Percentiles rank a stretch among this genome's conserved stretches.
phyloP scores from a whole-genome alignment of 2,329 filamentous ascomycete species.

The Talaromyces funiculosus region DNA sequence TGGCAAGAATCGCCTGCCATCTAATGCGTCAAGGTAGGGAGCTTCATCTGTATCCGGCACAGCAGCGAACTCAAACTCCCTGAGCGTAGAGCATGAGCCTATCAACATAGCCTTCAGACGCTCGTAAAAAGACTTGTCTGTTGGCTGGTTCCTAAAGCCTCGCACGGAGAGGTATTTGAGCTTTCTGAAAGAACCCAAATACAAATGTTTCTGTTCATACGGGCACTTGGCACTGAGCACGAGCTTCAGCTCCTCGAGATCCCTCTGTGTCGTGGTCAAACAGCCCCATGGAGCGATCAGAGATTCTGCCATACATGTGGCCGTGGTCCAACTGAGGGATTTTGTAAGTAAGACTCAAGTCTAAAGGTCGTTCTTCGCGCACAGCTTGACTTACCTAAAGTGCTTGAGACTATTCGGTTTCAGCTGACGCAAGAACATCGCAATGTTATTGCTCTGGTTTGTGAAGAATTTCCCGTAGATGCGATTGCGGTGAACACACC shows the following conservation, averaged over 20 bases:
- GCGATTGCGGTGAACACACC: background rate
- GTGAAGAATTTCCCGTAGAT: background rate
- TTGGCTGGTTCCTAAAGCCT: background rate
- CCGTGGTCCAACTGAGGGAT: background rate
- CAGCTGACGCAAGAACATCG: background rate
- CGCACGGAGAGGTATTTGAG: slow-evolving; percentile 4
- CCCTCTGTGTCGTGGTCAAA: background rate
- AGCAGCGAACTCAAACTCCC: background rate
- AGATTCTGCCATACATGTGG: background rate
- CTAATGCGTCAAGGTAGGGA: background rate
- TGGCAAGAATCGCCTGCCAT: background rate
- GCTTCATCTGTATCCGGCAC: background rate
- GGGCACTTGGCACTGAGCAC: background rate
- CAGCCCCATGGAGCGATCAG: background rate
- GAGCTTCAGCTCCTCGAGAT: slow-evolving; percentile 4
- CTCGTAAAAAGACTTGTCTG: background rate
- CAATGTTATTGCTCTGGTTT: background rate
- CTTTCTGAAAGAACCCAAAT: background rate
- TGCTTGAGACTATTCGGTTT: background rate
- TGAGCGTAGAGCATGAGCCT: background rate
- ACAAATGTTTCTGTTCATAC: background rate
- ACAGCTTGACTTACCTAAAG: background rate
- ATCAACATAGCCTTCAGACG: background rate
- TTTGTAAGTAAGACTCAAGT: background rate
- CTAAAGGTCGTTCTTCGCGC: background rate